phyloP scores from a whole-genome alignment of 148 eudicot species.

The Chenopodium formosanum region DNA sequence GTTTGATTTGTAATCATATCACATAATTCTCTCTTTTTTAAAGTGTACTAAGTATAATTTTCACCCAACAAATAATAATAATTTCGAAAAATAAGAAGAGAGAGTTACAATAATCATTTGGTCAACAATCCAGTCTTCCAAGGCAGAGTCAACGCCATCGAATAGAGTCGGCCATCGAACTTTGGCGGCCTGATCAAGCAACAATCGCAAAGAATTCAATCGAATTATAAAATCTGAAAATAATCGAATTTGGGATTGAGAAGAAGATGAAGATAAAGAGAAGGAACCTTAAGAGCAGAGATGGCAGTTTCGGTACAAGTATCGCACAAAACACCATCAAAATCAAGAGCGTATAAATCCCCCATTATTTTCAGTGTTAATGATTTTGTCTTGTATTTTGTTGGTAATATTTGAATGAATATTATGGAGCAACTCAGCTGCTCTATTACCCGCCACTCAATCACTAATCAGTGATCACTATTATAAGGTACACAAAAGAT shows the following conservation, averaged over 20 bases:
- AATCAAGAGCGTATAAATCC: slow-evolving; percentile 85
- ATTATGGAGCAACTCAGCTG: not conserved
- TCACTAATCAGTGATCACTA: not conserved
- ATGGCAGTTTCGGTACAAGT: slow-evolving; percentile 93
- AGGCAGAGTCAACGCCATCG: slow-evolving; percentile 49
- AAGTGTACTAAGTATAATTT: too few relatives aligned
- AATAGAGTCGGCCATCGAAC: slow-evolving; percentile 84
- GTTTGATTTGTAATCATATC: not conserved
- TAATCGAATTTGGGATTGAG: not conserved
- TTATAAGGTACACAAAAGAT: too few relatives aligned
- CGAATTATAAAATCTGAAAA: too few relatives aligned
- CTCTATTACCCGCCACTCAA: not conserved
- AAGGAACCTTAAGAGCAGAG: slow-evolving; percentile 72
- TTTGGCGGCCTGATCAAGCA: slow-evolving; percentile 62
- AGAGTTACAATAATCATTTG: slow-evolving; percentile 69
- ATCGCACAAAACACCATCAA: slow-evolving; percentile 94
- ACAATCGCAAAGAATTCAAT: not conserved
- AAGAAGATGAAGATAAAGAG: not conserved
- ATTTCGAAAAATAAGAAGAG: not conserved
- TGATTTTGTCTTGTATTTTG: too few relatives aligned
- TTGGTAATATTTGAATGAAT: not conserved
- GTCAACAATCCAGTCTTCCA: slow-evolving; percentile 78
- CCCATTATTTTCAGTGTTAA: slow-evolving; percentile 35
- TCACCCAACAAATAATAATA: too few relatives aligned
- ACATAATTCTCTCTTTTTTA: too few relatives aligned